Percentiles rank a stretch among this genome's conserved stretches.
Conservation (phyloP, 2,329 filamentous ascomycete species). For the Diplodia mutila region DNA sequence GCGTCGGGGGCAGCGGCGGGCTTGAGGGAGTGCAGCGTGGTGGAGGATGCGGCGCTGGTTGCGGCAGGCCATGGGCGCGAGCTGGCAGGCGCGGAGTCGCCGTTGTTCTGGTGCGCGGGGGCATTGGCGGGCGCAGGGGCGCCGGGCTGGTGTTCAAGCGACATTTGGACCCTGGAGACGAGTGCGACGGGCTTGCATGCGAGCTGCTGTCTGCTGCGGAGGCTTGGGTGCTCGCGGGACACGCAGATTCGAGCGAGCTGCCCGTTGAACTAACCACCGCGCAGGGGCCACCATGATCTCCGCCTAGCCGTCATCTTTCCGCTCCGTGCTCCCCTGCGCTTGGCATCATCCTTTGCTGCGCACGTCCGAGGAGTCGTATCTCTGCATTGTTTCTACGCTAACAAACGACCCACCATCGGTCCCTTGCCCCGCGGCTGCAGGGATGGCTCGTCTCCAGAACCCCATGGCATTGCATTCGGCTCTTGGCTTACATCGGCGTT, state of each 20-base stretch:
- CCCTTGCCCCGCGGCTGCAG: neutral
- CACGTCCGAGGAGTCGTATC: neutral
- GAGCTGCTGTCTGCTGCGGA: conserved; percentile 17
- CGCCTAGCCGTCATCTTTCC: conserved; percentile 20
- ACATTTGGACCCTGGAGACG: conserved; percentile 11
- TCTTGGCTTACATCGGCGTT: neutral
- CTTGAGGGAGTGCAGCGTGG: conserved; percentile 6
- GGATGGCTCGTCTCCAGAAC: neutral
- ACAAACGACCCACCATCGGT: neutral
- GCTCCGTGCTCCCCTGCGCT: conserved; percentile 8
- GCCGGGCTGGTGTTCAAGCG: conserved; percentile 18
- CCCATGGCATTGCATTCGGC: neutral
- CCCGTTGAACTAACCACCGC: conserved; percentile 13
- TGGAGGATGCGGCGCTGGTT: conserved; percentile 3
- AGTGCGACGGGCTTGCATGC: conserved; percentile 14
- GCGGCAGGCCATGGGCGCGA: conserved; percentile 14
- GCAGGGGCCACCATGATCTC: conserved; percentile 14
- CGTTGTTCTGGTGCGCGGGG: conserved; percentile 9
- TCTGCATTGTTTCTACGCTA: neutral
- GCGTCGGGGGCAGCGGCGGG: conserved; percentile 3
- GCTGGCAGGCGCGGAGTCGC: conserved; percentile 16
- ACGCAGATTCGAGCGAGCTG: conserved; percentile 14
- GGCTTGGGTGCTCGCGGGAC: conserved; percentile 6
- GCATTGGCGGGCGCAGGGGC: conserved; percentile 21
- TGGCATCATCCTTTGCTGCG: neutral